Base-by-base conservation (phyloP, 495 filamentous ascomycete genomes). In the Cenococcum geophilum region DNA sequence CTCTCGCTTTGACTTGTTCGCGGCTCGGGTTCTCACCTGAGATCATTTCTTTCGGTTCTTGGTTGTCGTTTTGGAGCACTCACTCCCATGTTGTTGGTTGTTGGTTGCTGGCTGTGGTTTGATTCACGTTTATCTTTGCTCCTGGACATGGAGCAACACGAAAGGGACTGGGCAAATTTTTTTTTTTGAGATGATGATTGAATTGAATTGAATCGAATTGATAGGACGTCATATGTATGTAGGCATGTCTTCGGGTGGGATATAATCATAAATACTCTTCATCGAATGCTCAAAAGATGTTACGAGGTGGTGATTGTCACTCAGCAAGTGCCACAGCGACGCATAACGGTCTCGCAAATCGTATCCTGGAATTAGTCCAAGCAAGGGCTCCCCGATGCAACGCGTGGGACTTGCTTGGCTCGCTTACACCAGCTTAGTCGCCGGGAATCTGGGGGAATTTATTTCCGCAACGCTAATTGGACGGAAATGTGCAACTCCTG, bases 21-120 rank as follows among this genome's bases (percentile, higher is more conserved):
- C 40, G 40, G 40, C 40, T 14, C 40, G 40, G 11, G 11, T 45
- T 45, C 18, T 16, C 40, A 14, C 40, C 27, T 32, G 27, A 32
- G 34, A 12, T 34, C 23, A 1, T 23, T 61, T 32, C 4, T 61
- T 55, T 10, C 48, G n/a, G 34, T 37, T 54, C 23, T 18, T 20
- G 11, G 36, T 53, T 43, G 42, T 47, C 34, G n/a, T 51, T 58
- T 35, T 32, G 40, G 57, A 51, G 61, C 55, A 47, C 51, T 56
- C 62, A 18, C 57, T 64, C 62, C 61, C 48, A 27, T 62, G 34
- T 12, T 16, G n/a, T 58, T 58, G 57, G 35, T 42, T 62, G n/a
- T 34, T 36, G 51, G 14, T n/a, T n/a, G n/a, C n/a, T n/a, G 11
- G 34, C 34, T 56, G 36, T 4, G 54, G 27, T 52, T 23, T n/a